These are phyloP conservation scores for Arachnopeziza araneosa DNA, from an alignment of 2,329 filamentous ascomycete genomes.

Conservation along the genomic window DNA sequence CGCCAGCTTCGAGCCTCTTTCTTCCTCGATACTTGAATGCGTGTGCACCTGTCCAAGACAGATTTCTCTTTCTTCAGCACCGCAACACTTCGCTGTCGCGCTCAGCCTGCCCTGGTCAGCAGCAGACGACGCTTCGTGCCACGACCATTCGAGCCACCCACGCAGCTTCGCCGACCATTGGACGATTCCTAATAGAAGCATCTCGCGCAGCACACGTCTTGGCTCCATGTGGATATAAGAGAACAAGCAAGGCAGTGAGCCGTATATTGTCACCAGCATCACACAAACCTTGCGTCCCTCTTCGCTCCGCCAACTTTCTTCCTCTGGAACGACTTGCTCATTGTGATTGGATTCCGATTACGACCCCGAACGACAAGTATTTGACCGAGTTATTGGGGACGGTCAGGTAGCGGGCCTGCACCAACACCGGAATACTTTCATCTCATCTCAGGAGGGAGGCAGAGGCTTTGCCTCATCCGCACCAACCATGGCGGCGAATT, in stretches of 20 bases:
- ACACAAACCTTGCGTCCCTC: background rate
- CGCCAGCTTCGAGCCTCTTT: background rate
- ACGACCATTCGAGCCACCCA: constrained; percentile 12
- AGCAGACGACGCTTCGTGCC: background rate
- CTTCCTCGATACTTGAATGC: background rate
- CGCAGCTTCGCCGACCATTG: constrained; percentile 23
- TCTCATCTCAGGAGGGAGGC: constrained; percentile 22
- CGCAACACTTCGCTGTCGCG: background rate
- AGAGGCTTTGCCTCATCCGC: constrained; percentile 4
- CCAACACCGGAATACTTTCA: constrained; percentile 11
- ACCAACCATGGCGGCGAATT: constrained; percentile 29
- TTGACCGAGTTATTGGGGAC: background rate
- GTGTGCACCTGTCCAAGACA: background rate
- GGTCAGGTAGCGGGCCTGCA: constrained; percentile 21
- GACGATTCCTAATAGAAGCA: constrained; percentile 12
- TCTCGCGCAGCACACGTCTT: constrained; percentile 24
- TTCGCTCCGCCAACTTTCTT: background rate
- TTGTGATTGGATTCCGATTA: background rate
- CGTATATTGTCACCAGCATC: constrained; percentile 22
- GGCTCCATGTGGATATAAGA: constrained; percentile 24
- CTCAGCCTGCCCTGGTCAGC: background rate
- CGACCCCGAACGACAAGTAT: background rate
- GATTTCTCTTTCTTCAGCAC: background rate
- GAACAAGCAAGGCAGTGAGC: constrained; percentile 22
- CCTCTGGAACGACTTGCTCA: background rate